Conservation (phyloP, 495 filamentous ascomycete genomes). For the Trichocladium uniseriatum region DNA sequence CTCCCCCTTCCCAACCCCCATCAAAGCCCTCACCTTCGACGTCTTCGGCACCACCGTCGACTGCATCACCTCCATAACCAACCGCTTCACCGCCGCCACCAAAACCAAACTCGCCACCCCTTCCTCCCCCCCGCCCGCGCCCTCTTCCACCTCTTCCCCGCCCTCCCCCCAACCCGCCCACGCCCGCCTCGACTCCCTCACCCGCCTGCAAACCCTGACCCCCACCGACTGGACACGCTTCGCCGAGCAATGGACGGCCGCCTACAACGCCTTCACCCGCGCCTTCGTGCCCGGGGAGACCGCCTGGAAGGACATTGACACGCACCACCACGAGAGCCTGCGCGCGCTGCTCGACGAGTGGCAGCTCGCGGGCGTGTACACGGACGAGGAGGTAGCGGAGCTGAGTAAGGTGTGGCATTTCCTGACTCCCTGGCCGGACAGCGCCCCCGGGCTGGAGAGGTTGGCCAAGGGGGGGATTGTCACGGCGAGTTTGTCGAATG, state of each 20-base stretch:
- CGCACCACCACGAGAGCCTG: conserved; percentile 58
- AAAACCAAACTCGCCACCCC: conserved; percentile 29
- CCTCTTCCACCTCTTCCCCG: conserved; percentile 33
- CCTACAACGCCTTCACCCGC: conserved; percentile 52
- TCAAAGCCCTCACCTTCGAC: conserved; percentile 46
- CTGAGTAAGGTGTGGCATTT: conserved; percentile 60
- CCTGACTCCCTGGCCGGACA: conserved; percentile 62
- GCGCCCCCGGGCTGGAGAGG: conserved; percentile 42
- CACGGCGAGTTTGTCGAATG: conserved; percentile 64
- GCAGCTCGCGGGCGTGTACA: conserved; percentile 49
- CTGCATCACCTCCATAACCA: conserved; percentile 54
- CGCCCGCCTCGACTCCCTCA: conserved; percentile 36
- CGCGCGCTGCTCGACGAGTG: conserved; percentile 45
- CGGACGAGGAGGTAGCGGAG: conserved; percentile 44
- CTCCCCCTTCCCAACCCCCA: background rate
- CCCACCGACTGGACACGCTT: conserved; percentile 50
- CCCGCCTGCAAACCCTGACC: conserved; percentile 42
- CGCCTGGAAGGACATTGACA: conserved; percentile 49
- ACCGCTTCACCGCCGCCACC: conserved; percentile 43
- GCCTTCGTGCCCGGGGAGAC: conserved; percentile 41
- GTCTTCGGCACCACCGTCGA: conserved; percentile 73
- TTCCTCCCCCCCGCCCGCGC: conserved; percentile 19
- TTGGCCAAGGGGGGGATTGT: conserved; percentile 44
- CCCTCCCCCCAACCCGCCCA: conserved; percentile 5
- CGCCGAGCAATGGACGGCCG: conserved; percentile 57